Percentiles rank a stretch among this genome's conserved stretches.
Evolutionary conservation across 805 yeast genomes (phyloP).

Genomic region (Tetrapisispora fleetii): DNA sequence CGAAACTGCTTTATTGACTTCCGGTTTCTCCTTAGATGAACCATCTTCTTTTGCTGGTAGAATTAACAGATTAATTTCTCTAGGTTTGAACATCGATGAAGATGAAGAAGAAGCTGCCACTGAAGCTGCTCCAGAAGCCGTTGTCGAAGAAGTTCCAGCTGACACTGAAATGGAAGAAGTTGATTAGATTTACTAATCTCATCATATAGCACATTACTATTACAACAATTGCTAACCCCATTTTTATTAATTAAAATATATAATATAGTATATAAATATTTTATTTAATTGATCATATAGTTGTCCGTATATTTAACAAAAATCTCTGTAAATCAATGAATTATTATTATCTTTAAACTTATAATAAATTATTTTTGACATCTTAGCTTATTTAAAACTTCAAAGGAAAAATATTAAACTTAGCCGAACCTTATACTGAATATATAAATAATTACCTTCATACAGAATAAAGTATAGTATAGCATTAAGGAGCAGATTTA

Average conservation of each 20-base stretch:
- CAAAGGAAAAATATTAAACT: no score
- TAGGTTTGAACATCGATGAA: conserved; percentile 97
- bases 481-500: no score
- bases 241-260: neutral
- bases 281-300: neutral
- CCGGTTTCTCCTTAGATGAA: conserved; percentile 98
- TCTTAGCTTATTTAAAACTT: no score
- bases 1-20: conserved; percentile 96
- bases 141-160: conserved; percentile 50
- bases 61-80: conserved; percentile 94
- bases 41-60: conserved; percentile 96
- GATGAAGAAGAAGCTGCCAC: conserved; percentile 44
- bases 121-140: conserved; percentile 40
- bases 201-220: neutral
- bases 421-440: no score
- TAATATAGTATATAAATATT: neutral
- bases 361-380: neutral
- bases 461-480: no score
- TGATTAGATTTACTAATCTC: conserved; percentile 42
- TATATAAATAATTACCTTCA: no score
- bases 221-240: neutral
- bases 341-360: neutral
- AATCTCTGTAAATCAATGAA: neutral
- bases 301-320: neutral
- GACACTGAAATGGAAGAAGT: conserved; percentile 99